These are phyloP conservation scores for Paecilomyces fulvus DNA, from an alignment of 2,329 filamentous ascomycete species.

Conservation along the genomic window DNA sequence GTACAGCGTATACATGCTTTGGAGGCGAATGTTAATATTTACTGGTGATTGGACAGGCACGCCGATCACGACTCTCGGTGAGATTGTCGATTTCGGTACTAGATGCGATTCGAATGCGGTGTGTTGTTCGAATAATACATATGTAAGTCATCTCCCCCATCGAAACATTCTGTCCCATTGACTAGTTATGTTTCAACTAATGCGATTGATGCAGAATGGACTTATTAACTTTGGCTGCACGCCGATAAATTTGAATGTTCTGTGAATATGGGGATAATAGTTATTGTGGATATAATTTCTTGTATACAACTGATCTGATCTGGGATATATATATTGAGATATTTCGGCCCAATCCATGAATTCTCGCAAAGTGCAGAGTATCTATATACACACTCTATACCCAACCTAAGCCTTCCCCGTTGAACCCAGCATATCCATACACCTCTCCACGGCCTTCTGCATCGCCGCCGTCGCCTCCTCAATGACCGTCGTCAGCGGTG, in stretches of 20 bases:
- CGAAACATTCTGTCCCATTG: neutral
- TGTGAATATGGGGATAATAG: neutral
- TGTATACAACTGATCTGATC: neutral
- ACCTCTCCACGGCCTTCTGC: slow-evolving; percentile 47
- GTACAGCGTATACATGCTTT: neutral
- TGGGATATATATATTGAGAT: neutral
- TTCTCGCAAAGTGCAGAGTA: neutral
- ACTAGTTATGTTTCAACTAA: neutral
- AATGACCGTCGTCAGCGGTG: slow-evolving; percentile 45
- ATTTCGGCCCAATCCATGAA: neutral
- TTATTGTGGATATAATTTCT: neutral
- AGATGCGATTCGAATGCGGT: neutral
- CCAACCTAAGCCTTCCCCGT: slow-evolving; percentile 22
- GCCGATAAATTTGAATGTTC: neutral
- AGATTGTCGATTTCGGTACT: neutral
- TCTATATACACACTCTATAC: neutral
- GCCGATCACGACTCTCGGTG: neutral
- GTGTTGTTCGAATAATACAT: neutral
- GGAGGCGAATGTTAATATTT: neutral
- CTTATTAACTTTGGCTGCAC: neutral
- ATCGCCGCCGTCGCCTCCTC: slow-evolving; percentile 48
- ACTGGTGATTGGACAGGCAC: neutral
- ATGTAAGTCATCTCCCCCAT: neutral
- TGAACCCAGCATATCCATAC: slow-evolving; percentile 45
- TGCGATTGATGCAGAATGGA: neutral